Conservation (phyloP, 192 early-diverging fungal genomes). For the Entomortierella lignicola region DNA sequence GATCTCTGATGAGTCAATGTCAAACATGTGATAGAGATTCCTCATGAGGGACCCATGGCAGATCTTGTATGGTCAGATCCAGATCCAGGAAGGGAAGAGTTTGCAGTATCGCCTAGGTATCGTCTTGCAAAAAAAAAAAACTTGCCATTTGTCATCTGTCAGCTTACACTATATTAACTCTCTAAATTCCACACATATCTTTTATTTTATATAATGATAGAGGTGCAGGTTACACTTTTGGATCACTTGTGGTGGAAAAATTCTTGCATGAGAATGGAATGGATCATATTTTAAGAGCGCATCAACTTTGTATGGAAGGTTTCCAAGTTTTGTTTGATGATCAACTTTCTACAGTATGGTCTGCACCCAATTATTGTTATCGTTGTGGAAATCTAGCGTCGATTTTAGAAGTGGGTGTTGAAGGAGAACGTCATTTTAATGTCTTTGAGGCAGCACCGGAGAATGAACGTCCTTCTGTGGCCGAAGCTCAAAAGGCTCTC, state of each 20-base stretch:
- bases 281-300: conserved; percentile 85
- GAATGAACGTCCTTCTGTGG: conserved; percentile 64
- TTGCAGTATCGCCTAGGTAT: conserved; percentile 82
- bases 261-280: conserved; percentile 85
- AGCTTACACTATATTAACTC: no score
- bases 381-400: conserved; percentile 88
- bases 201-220: conserved; percentile 54
- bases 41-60: conserved; percentile 95
- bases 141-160: no score
- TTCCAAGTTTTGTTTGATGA: conserved; percentile 85
- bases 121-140: no score
- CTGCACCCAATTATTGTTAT: conserved; percentile 88
- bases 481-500: conserved; percentile 34
- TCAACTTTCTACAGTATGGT: conserved; percentile 89
- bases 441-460: conserved; percentile 91
- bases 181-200: no score
- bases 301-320: conserved; percentile 91
- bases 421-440: conserved; percentile 85
- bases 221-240: conserved; percentile 92
- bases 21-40: conserved; percentile 92
- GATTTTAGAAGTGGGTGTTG: conserved; percentile 80
- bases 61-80: conserved; percentile 96
- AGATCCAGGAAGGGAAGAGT: conserved; percentile 78
- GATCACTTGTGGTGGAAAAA: conserved; percentile 77
- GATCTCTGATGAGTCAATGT: no score